Conservation (phyloP, 2,329 filamentous ascomycete species). For the Chrysoporthe puriensis region DNA sequence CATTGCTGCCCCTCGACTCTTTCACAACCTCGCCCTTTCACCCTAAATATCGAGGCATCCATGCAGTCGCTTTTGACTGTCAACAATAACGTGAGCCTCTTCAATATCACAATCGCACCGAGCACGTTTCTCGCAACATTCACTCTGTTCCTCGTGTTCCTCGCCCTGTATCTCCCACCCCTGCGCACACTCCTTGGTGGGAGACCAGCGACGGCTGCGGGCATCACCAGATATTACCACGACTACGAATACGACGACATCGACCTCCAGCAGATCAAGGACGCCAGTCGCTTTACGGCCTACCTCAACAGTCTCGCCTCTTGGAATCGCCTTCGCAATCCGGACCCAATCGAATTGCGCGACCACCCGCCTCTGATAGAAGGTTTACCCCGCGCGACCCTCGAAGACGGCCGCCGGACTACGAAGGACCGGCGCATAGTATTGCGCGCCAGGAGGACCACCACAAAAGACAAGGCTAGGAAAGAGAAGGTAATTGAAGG, state of each 20-base stretch:
- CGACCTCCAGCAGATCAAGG: background rate
- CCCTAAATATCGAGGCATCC: conserved; percentile 32
- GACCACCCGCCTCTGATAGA: conserved; percentile 30
- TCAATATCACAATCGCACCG: conserved; percentile 62
- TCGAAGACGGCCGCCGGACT: conserved; percentile 14
- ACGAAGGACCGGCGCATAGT: conserved; percentile 27
- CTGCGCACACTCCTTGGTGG: conserved; percentile 27
- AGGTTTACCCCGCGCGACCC: conserved; percentile 28
- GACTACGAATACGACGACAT: background rate
- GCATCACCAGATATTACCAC: conserved; percentile 10
- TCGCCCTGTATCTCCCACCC: conserved; percentile 52
- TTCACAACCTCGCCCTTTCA: background rate
- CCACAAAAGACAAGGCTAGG: conserved; percentile 30
- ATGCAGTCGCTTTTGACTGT: conserved; percentile 65
- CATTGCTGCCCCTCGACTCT: background rate
- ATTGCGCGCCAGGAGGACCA: conserved; percentile 28
- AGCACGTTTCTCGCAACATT: conserved; percentile 60
- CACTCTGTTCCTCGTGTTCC: conserved; percentile 53
- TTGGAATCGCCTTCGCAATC: conserved; percentile 23
- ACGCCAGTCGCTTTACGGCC: conserved; percentile 12
- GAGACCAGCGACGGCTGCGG: conserved; percentile 23
- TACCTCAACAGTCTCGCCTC: conserved; percentile 25
- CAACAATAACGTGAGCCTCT: conserved; percentile 64
- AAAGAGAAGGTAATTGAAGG: conserved; percentile 1
- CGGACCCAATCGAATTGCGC: conserved; percentile 30